Conservation (phyloP, 805 yeast genomes). For the Schwanniomyces pseudopolymorphus region DNA sequence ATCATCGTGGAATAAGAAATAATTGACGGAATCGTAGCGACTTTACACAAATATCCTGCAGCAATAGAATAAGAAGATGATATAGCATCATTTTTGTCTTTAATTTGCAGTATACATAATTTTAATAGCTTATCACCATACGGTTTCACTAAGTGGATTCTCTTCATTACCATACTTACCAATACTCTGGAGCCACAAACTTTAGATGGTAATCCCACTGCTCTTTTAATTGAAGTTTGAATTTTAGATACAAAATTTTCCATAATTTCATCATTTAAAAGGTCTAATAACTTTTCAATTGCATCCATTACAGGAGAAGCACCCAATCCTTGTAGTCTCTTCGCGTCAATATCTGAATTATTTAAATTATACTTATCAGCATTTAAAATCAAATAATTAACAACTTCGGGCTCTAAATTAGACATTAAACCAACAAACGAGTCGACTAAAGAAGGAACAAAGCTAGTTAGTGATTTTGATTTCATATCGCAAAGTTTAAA, state of each 20-base stretch:
- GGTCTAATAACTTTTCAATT: slow-evolving; percentile 65
- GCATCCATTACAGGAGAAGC: slow-evolving; percentile 89
- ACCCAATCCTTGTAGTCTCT: slow-evolving; percentile 69
- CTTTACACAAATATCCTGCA: slow-evolving; percentile 72
- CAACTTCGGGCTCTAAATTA: slow-evolving; percentile 85
- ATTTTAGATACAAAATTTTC: slow-evolving; percentile 50
- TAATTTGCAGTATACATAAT: slow-evolving; percentile 56
- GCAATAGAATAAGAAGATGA: slow-evolving; percentile 76
- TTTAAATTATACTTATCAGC: slow-evolving; percentile 84
- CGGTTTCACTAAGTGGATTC: slow-evolving; percentile 42
- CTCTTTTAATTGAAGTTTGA: slow-evolving; percentile 55
- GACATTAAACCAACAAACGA: slow-evolving; percentile 75
- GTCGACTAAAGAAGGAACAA: slow-evolving; percentile 64
- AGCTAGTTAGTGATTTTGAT: slow-evolving; percentile 60
- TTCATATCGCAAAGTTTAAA: slow-evolving; percentile 66
- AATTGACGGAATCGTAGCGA: slow-evolving; percentile 53
- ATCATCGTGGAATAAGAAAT: slow-evolving; percentile 54
- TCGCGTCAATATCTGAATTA: slow-evolving; percentile 71
- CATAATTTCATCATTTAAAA: slow-evolving; percentile 50
- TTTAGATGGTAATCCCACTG: slow-evolving; percentile 90
- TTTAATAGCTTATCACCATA: slow-evolving; percentile 65
- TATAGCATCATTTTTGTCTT: slow-evolving; percentile 71
- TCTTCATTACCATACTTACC: slow-evolving; percentile 60
- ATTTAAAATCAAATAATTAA: slow-evolving; percentile 81
- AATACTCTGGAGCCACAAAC: slow-evolving; percentile 78